phyloP scores from a whole-genome alignment of 2,329 filamentous ascomycete species.

The Basipetospora chlamydospora region DNA sequence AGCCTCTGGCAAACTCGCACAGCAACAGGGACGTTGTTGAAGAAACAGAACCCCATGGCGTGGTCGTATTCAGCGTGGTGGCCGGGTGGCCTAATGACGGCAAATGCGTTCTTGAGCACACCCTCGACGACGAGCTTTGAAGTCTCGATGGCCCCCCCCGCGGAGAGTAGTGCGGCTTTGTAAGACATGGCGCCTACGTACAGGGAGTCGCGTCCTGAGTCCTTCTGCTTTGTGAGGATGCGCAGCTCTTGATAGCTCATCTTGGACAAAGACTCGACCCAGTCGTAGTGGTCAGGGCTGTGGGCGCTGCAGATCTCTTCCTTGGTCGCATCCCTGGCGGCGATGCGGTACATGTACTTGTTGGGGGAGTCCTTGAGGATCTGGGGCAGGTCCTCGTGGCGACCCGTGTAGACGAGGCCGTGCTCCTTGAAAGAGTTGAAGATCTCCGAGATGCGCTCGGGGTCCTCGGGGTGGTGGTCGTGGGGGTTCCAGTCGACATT shows the following conservation, averaged over 20 bases:
- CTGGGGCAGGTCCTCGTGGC: constrained; percentile 35
- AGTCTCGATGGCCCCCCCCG: constrained; percentile 88
- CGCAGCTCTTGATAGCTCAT: constrained; percentile 52
- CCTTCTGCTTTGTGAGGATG: constrained; percentile 44
- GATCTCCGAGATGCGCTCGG: constrained; percentile 80
- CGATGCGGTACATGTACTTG: constrained; percentile 61
- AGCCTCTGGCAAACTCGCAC: constrained; percentile 74
- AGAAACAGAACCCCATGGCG: constrained; percentile 90
- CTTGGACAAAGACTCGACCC: constrained; percentile 47
- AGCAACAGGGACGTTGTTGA: constrained; percentile 93
- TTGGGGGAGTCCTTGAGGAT: constrained; percentile 40
- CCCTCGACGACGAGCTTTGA: constrained; percentile 79
- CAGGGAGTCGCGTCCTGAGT: constrained; percentile 57
- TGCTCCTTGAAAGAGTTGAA: constrained; percentile 76
- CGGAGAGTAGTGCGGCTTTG: constrained; percentile 67
- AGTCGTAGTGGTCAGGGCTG: constrained; percentile 59
- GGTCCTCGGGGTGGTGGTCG: constrained; percentile 88
- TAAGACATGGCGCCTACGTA: constrained; percentile 76
- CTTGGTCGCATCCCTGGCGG: constrained; percentile 59
- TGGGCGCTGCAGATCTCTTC: constrained; percentile 75
- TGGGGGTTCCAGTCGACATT: constrained; percentile 62
- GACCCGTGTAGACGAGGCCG: constrained; percentile 56
- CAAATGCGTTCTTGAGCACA: constrained; percentile 84
- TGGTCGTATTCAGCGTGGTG: constrained; percentile 83
- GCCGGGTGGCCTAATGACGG: constrained; percentile 85